phyloP scores from a whole-genome alignment of 2,329 filamentous ascomycete species.

The Capronia americana region DNA sequence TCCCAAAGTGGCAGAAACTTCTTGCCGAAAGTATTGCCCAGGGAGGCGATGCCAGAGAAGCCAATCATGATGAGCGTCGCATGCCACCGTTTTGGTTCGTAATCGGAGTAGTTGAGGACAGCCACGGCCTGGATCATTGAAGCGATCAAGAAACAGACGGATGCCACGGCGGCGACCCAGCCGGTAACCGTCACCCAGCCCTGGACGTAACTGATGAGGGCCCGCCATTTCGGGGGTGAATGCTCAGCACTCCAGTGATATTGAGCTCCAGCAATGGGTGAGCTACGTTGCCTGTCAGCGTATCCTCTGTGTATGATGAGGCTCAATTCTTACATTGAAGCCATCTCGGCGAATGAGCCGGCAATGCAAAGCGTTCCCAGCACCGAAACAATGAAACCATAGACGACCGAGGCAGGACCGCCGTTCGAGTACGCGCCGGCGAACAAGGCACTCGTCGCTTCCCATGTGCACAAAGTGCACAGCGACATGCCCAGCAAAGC shows the following conservation, averaged over 20 bases:
- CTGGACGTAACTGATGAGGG: conserved; percentile 33
- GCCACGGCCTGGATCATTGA: conserved; percentile 47
- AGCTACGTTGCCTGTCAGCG: conserved; percentile 33
- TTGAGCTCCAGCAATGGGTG: conserved; percentile 49
- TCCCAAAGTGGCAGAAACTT: conserved; percentile 44
- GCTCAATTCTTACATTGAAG: conserved; percentile 44
- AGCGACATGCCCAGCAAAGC: conserved; percentile 32
- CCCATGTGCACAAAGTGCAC: conserved; percentile 41
- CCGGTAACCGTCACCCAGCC: conserved; percentile 48
- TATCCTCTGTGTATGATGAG: not conserved
- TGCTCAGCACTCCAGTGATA: conserved; percentile 52
- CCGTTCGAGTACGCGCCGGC: conserved; percentile 37
- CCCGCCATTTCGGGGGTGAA: conserved; percentile 30
- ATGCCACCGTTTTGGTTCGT: conserved; percentile 50
- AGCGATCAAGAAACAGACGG: conserved; percentile 44
- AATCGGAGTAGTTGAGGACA: conserved; percentile 48
- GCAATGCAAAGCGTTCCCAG: conserved; percentile 48
- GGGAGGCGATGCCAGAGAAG: conserved; percentile 45
- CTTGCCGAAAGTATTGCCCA: conserved; percentile 42
- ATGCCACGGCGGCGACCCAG: conserved; percentile 48
- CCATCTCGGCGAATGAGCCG: conserved; percentile 50
- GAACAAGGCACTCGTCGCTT: conserved; percentile 36
- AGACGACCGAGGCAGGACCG: conserved; percentile 37
- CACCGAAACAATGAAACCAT: conserved; percentile 36
- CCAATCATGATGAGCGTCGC: conserved; percentile 49